These are phyloP conservation scores for Penicillium diatomitis DNA, from an alignment of 495 filamentous ascomycete genomes.

Conservation along the genomic window DNA sequence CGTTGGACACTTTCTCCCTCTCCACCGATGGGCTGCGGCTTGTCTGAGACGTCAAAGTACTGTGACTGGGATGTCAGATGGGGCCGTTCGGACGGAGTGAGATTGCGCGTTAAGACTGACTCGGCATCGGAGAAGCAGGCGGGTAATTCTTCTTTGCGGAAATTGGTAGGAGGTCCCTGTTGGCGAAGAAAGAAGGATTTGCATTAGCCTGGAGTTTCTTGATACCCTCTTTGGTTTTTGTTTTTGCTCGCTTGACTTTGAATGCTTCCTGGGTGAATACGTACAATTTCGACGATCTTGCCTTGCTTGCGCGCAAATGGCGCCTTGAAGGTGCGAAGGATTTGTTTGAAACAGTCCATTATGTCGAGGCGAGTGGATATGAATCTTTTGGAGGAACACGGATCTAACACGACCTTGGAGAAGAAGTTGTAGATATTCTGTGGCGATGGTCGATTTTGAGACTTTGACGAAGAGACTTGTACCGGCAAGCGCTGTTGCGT, in stretches of 20 bases:
- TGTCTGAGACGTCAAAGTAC: slow-evolving; percentile 29
- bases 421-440: no score
- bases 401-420: no score
- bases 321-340: slow-evolving; percentile 28
- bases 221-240: no score
- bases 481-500: not conserved
- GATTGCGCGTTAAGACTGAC: slow-evolving; percentile 25
- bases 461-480: no score
- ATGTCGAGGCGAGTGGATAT: not conserved
- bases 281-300: slow-evolving; percentile 31
- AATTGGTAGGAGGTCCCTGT: slow-evolving; percentile 37
- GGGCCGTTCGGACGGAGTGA: slow-evolving; percentile 9
- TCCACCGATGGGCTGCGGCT: slow-evolving; percentile 24
- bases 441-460: no score
- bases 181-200: not conserved
- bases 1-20: slow-evolving; percentile 22
- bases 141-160: slow-evolving; percentile 37
- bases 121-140: slow-evolving; percentile 36
- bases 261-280: slow-evolving; percentile 1
- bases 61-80: slow-evolving; percentile 28
- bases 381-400: not conserved
- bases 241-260: no score
- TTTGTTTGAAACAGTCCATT: slow-evolving; percentile 36
- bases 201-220: not conserved
- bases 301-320: slow-evolving; percentile 24